A percentile compares a stretch with the other conserved stretches of the same genome.
These are phyloP conservation scores for Agapanthus africanus DNA, from an alignment of 106 monocot species.

Conservation along the genomic window DNA sequence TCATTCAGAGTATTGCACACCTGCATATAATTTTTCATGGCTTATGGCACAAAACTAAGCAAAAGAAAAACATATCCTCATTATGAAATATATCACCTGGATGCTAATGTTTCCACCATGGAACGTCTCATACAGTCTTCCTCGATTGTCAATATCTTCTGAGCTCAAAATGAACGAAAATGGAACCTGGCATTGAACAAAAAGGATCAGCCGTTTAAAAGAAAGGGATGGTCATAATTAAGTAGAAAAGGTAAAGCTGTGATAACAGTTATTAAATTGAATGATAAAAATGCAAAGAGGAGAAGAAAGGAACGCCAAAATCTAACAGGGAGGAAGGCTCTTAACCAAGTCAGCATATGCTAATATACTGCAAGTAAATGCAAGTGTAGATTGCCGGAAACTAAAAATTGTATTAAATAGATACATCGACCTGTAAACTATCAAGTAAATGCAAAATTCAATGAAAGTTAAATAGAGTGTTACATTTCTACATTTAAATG, in stretches of 20 bases:
- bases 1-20: background rate
- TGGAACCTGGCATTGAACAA: constrained; percentile 11
- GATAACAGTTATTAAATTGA: background rate
- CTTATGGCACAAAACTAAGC: background rate
- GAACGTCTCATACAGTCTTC: constrained; percentile 32
- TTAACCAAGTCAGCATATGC: background rate
- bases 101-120: constrained; percentile 47
- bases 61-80: background rate
- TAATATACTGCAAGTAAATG: background rate
- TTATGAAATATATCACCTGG: constrained; percentile 17
- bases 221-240: background rate
- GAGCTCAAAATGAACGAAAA: constrained; percentile 27
- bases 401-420: background rate
- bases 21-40: background rate
- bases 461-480: no score
- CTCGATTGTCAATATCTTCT: constrained; percentile 13
- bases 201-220: background rate
- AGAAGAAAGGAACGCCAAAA: background rate
- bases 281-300: background rate
- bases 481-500: no score
- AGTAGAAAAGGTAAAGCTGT: background rate
- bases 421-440: background rate
- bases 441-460: no score
- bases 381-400: background rate
- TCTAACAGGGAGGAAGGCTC: background rate